These are phyloP conservation scores for Leonotis leonurus DNA, from an alignment of 257 asterid species.

Conservation along the genomic window DNA sequence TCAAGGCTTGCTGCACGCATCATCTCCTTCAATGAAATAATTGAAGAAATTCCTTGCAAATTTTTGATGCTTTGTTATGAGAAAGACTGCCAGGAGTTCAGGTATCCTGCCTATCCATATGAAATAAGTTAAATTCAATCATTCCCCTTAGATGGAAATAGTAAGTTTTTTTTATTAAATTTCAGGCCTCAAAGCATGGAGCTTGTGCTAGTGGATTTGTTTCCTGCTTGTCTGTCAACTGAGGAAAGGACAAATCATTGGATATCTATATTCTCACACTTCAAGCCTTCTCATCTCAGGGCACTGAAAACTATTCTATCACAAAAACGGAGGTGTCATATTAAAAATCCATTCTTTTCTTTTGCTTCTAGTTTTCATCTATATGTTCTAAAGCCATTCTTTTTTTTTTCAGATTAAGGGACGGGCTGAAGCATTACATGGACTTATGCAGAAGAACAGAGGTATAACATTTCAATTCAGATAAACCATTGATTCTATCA, in stretches of 20 bases:
- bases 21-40: constrained; percentile 33
- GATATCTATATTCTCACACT: constrained; percentile 58
- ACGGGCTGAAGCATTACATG: constrained; percentile 54
- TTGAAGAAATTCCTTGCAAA: constrained; percentile 81
- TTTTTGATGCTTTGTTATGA: constrained; percentile 75
- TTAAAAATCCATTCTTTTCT: constrained; percentile 17
- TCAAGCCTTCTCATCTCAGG: constrained; percentile 60
- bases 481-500: too few relatives aligned
- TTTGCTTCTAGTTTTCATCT: not conserved
- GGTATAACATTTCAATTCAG: constrained; percentile 52
- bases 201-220: constrained; percentile 63
- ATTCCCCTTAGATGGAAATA: not conserved
- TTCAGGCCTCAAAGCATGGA: constrained; percentile 78
- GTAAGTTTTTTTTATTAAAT: constrained; percentile 16
- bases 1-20: constrained; percentile 37
- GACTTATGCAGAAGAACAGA: constrained; percentile 34
- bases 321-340: constrained; percentile 66
- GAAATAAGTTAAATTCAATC: not conserved
- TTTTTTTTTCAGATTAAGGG: constrained; percentile 43
- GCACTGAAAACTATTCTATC: constrained; percentile 57
- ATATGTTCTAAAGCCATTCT: constrained; percentile 3
- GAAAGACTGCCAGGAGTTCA: constrained; percentile 77
- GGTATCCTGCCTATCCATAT: constrained; percentile 35
- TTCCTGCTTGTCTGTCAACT: constrained; percentile 64
- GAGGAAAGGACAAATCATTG: constrained; percentile 68